Evolutionary conservation across 1,284 basidiomycete genomes (phyloP).

Genomic region (Malassezia obtusa): DNA sequence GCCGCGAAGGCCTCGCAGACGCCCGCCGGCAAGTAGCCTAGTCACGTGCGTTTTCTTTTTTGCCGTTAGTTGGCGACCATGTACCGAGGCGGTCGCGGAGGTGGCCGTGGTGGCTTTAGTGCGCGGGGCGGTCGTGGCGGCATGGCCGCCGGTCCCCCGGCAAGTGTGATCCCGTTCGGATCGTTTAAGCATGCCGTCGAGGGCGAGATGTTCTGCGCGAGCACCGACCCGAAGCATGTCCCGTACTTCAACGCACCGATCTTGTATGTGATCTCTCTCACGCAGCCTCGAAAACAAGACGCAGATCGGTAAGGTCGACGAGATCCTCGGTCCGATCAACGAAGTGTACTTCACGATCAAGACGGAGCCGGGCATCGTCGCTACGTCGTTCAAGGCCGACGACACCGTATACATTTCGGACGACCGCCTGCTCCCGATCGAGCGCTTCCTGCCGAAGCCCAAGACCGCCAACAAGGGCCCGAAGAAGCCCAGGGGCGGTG

Average conservation of each 20-base stretch:
- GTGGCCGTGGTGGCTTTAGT: constrained; percentile 30
- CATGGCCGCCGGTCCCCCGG: constrained; percentile 38
- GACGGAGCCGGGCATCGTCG: constrained; percentile 92
- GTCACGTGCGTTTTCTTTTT: constrained; percentile 19
- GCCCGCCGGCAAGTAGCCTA: constrained; percentile 24
- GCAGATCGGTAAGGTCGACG: constrained; percentile 86
- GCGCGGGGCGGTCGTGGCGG: constrained; percentile 37
- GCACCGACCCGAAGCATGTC: constrained; percentile 58
- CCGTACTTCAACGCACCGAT: constrained; percentile 99
- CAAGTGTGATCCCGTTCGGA: constrained; percentile 44
- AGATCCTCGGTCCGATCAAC: constrained; percentile 94
- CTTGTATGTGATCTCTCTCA: constrained; percentile 52
- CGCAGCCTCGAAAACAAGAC: constrained; percentile 80
- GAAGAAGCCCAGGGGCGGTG: constrained; percentile 34
- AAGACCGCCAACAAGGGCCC: constrained; percentile 53
- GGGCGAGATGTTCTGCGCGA: constrained; percentile 93
- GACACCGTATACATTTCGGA: constrained; percentile 95
- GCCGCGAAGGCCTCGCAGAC: constrained; percentile 19
- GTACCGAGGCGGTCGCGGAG: constrained; percentile 26
- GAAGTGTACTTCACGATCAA: constrained; percentile 98
- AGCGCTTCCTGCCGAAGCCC: constrained; percentile 93
- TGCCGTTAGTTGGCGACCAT: background rate
- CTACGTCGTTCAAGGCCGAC: constrained; percentile 87
- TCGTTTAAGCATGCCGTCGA: constrained; percentile 66
- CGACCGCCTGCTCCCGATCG: constrained; percentile 91